These are phyloP conservation scores for Ophiostoma tasmaniense DNA, from an alignment of 2,329 filamentous ascomycete genomes.

Conservation along the genomic window DNA sequence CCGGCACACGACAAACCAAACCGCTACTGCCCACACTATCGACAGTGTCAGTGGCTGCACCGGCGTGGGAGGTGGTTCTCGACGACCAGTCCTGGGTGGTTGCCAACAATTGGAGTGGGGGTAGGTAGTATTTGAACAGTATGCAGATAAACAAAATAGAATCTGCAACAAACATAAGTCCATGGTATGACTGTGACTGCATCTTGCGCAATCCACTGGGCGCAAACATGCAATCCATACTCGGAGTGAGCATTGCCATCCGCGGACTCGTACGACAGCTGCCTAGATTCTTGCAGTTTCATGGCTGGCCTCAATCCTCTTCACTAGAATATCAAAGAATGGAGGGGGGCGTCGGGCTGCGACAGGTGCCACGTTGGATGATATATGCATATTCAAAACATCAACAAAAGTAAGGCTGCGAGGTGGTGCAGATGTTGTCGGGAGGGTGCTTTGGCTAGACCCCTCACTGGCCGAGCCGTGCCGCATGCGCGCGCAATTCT, in stretches of 20 bases:
- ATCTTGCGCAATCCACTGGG: not conserved
- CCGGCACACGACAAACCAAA: not conserved
- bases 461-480: not conserved
- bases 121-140: not conserved
- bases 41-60: constrained; percentile 25
- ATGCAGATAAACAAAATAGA: not conserved
- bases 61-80: constrained; percentile 22
- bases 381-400: not conserved
- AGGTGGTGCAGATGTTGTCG: not conserved
- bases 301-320: not conserved
- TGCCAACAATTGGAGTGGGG: constrained; percentile 17
- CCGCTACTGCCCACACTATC: not conserved
- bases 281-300: not conserved
- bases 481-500: not conserved
- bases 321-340: too few species aligned
- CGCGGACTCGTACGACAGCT: not conserved
- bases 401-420: not conserved
- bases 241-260: not conserved
- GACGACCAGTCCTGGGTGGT: constrained; percentile 22
- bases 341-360: not conserved
- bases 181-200: not conserved
- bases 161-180: not conserved
- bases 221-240: not conserved
- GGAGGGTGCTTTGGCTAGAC: not conserved
- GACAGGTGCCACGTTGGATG: not conserved